Evolutionary conservation across 2,329 filamentous ascomycete species (phyloP), one percentile per base, ranked within the genome.

Genomic region (Pestalotiopsis sp.): DNA sequence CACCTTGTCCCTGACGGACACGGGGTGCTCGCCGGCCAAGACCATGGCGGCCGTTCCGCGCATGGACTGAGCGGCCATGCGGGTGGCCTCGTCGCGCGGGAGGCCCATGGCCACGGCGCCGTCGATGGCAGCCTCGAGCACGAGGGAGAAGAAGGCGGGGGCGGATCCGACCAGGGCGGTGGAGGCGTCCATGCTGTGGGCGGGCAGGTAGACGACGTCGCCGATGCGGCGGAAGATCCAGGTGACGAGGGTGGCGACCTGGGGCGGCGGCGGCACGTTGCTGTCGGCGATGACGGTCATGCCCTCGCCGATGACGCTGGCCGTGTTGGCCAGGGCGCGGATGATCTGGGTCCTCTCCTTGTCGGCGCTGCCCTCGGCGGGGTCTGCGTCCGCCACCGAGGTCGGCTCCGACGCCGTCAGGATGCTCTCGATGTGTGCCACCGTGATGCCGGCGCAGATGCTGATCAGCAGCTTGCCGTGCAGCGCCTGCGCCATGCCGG

Each of bases 301-400:
- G 73, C 88, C 91, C 80, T 97, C 91, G 61, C 93, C 84, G 68
- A 97, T 91, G 63, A 93, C 86, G 31, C 91, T 90, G 12, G 93
- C 93, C 0, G 92, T 95, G 82, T 97, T 97, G 73, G 93, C 93
- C 88, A 97, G 94, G 67, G 92, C 93, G 39, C 93, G 87, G 4
- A 97, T 90, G 59, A 96, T 86, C 57, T 87, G 84, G 79, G 88
- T 92, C 52, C 84, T 81, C 36, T 84, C 83, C 27, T 36, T 20
- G 27, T 64, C 39, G 61, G n/a, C 36, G 38, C 2, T 12, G 13
- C 17, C 36, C 27, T n/a, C 36, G 31, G 27, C 36, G 57, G 13
- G 23, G 67, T 84, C 83, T 67, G 81, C 78, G 4, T 82, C 80
- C 17, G 82, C 79, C 72, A 82, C 80, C 70, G 84, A 80, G n/a